These are phyloP conservation scores for Antonospora locustae DNA, from an alignment of 371 early-diverging fungal species.

Conservation along the genomic window DNA sequence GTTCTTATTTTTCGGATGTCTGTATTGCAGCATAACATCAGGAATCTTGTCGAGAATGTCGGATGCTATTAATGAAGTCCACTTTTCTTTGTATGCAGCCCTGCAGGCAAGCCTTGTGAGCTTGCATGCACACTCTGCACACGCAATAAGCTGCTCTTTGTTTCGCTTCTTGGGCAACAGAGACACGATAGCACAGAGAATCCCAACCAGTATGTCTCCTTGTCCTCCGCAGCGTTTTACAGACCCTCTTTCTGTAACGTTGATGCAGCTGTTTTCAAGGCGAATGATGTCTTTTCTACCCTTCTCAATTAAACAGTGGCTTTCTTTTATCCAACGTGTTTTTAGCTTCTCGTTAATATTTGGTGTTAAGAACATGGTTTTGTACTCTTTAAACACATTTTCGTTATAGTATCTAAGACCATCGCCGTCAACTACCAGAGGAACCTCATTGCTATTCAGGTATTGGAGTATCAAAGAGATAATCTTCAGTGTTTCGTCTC, in stretches of 20 bases:
- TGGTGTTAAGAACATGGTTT: conserved; percentile 46
- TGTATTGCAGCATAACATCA: too few relatives aligned
- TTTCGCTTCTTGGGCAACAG: neutral
- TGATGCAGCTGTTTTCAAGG: conserved; percentile 4
- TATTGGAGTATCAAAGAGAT: conserved; percentile 32
- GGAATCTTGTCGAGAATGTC: conserved; percentile 35
- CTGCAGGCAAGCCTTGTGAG: conserved; percentile 22
- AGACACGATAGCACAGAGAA: conserved; percentile 57
- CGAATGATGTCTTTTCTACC: conserved; percentile 64
- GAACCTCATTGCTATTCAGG: conserved; percentile 14
- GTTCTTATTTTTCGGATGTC: too few relatives aligned
- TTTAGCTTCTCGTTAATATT: conserved; percentile 37
- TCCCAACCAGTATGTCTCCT: conserved; percentile 81
- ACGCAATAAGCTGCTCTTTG: conserved; percentile 3
- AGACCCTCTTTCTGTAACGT: conserved; percentile 58
- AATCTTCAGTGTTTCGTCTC: neutral
- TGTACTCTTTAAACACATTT: conserved; percentile 6
- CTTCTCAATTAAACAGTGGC: conserved; percentile 68
- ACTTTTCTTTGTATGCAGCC: conserved; percentile 19
- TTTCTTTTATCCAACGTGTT: conserved; percentile 46
- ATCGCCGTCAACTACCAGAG: conserved; percentile 48
- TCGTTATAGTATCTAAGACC: conserved; percentile 6
- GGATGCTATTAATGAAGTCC: conserved; percentile 16
- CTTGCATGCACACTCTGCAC: conserved; percentile 1
- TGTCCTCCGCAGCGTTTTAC: conserved; percentile 85